Base-by-base conservation (phyloP, 202 grass and related monocot species). In the Setaria viridis region DNA sequence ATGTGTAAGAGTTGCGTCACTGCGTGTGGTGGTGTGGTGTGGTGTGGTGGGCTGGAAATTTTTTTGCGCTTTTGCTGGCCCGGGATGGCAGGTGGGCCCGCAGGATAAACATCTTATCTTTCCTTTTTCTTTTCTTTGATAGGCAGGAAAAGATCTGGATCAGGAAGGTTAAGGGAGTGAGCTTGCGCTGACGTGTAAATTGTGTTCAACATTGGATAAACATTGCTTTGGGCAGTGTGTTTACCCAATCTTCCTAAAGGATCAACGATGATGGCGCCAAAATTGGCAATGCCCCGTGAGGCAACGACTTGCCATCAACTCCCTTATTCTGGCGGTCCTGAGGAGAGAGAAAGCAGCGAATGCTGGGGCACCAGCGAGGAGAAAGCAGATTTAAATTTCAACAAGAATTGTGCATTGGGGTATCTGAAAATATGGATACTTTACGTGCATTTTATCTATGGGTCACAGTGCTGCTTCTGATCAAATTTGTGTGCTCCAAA, bases 41-140 rank as follows among this genome's bases (percentile, higher is more conserved):
- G 78, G 77, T 59, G 20, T 19, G 62, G 78, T 76, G 62, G 85
- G 85, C 62, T 73, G 69, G 70, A 78, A 78, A 74, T n/a, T 74
- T 73, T 21, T 55, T 35, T 37, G 49, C 48, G 47, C 21, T 77
- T 54, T 72, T 72, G 3, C 46, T 32, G 78, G 39, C 59, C 67
- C 72, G 34, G 55, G 63, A 45, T 78, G 80, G 67, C 50, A 68
- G 51, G 67, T 60, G 88, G 88, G 65, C 29, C 78, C 64, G 6
- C 1, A 6, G n/a, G 73, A 81, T 57, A 63, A 37, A 62, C 77
- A 68, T 82, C 65, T 77, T 81, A 77, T 80, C 46, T 66, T 51
- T 15, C 15, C 5, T 37, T 74, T 45, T 32, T 33, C 1, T 33
- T 76, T 46, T 39, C 1, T 70, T 59, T 2, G 17, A 0, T 43